Evolutionary conservation across 1,139 yeast genomes (phyloP).

Genomic region (Diutina sp.): DNA sequence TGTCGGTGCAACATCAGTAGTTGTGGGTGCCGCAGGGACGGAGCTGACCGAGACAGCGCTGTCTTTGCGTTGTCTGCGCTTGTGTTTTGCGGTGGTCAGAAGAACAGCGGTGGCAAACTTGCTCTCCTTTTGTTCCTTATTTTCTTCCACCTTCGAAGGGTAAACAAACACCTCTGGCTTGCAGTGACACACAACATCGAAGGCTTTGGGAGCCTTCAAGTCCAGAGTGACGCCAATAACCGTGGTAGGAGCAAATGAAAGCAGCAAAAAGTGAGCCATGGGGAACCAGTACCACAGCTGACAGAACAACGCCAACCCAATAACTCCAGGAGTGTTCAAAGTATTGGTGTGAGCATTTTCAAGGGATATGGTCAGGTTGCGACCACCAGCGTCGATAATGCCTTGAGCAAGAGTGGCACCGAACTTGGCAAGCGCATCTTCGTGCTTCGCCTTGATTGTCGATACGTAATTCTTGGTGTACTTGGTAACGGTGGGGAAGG

Average conservation of each 20-base stretch:
- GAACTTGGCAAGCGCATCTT: slow-evolving; percentile 93
- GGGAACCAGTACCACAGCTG: slow-evolving; percentile 99
- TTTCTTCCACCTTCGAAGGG: slow-evolving; percentile 79
- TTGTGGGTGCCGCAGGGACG: slow-evolving; percentile 6
- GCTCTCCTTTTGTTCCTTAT: slow-evolving; percentile 74
- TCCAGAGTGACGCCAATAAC: slow-evolving; percentile 80
- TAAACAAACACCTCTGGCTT: slow-evolving; percentile 74
- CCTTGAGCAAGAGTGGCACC: slow-evolving; percentile 98
- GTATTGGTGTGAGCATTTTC: slow-evolving; percentile 90
- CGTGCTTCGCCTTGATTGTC: slow-evolving; percentile 76
- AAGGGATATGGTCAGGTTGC: slow-evolving; percentile 88
- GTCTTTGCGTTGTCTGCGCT: slow-evolving; percentile 52
- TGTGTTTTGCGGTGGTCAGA: slow-evolving; percentile 86
- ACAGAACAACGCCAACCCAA: slow-evolving; percentile 78
- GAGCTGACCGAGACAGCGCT: slow-evolving; percentile 17
- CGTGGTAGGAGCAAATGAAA: slow-evolving; percentile 89
- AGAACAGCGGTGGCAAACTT: slow-evolving; percentile 87
- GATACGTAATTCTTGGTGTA: slow-evolving; percentile 65
- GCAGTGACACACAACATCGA: slow-evolving; percentile 70
- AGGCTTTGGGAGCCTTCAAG: slow-evolving; percentile 66
- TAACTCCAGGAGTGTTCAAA: slow-evolving; percentile 79
- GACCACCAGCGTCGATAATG: slow-evolving; percentile 96
- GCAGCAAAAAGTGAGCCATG: slow-evolving; percentile 79
- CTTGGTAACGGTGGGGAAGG: slow-evolving; percentile 68
- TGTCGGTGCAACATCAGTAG: slow-evolving; percentile 14